These are phyloP conservation scores for Euryodendron excelsum DNA, from an alignment of 148 eudicot species.

Conservation along the genomic window DNA sequence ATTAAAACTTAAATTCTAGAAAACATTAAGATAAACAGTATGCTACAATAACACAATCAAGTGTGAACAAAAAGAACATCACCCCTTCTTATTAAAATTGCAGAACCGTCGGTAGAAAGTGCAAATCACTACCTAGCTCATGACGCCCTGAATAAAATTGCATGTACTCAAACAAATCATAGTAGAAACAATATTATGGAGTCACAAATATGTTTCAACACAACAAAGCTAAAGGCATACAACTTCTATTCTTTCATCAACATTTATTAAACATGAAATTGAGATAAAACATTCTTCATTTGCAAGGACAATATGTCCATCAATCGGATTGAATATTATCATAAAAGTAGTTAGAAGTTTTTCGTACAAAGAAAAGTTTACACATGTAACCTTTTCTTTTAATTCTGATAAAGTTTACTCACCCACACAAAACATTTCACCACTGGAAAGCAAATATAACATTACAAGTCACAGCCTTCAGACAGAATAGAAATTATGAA, in stretches of 20 bases:
- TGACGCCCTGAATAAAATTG: not conserved
- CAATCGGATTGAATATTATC: too few relatives aligned
- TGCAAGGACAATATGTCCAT: too few relatives aligned
- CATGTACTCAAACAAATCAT: not conserved
- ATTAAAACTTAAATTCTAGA: not conserved
- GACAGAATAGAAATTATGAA: not conserved
- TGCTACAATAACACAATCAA: not conserved
- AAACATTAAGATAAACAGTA: not conserved
- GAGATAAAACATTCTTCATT: not conserved
- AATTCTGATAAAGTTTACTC: not conserved
- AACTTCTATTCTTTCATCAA: too few relatives aligned
- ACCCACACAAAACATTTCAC: not conserved
- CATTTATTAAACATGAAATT: not conserved
- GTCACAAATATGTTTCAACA: not conserved
- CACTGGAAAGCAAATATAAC: not conserved
- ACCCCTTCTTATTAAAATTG: not conserved
- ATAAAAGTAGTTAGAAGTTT: too few relatives aligned
- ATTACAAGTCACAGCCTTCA: not conserved
- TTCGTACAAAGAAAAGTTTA: too few relatives aligned
- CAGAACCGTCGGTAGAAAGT: not conserved
- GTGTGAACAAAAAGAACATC: not conserved
- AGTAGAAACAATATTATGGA: not conserved
- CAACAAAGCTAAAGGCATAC: not conserved
- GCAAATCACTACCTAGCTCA: not conserved
- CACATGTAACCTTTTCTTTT: not conserved